Conservation (phyloP, 225 moss, liverwort and hornwort species). For the Polytrichum commune region DNA sequence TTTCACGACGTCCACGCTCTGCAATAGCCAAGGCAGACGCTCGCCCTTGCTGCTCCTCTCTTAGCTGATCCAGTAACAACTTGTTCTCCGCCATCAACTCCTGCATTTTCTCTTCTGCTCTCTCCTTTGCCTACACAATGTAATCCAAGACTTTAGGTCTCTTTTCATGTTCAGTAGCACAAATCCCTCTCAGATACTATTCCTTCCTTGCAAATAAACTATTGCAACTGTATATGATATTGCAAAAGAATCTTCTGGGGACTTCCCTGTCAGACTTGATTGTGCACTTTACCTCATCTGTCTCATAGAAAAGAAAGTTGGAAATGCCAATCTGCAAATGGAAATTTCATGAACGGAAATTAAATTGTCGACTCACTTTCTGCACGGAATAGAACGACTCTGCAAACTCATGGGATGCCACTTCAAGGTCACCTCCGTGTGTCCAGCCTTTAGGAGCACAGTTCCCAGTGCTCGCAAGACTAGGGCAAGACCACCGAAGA, state of each 20-base stretch:
- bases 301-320: too few relatives aligned
- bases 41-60: conserved; percentile 47
- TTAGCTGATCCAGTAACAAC: conserved; percentile 56
- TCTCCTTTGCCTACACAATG: conserved; percentile 71
- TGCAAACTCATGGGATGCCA: conserved; percentile 70
- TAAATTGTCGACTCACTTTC: conserved; percentile 28
- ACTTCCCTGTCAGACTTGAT: too few relatives aligned
- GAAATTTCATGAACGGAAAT: too few relatives aligned
- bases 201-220: too few relatives aligned
- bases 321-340: too few relatives aligned
- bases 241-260: too few relatives aligned
- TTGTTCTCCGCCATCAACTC: conserved; percentile 49
- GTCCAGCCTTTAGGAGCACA: conserved; percentile 67
- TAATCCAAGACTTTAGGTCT: too few relatives aligned
- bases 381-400: conserved; percentile 55
- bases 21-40: conserved; percentile 53
- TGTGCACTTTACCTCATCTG: too few relatives aligned
- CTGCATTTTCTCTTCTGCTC: conserved; percentile 62
- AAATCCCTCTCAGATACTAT: too few relatives aligned
- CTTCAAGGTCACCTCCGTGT: conserved; percentile 84
- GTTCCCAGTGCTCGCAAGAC: conserved; percentile 57
- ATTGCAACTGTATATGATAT: too few relatives aligned
- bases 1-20: conserved; percentile 64
- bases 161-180: too few relatives aligned
- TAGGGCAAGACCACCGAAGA: conserved; percentile 95